Evolutionary conservation across 768 basidiomycete genomes (phyloP).

Genomic region (Psilocybe subaeruginosa): DNA sequence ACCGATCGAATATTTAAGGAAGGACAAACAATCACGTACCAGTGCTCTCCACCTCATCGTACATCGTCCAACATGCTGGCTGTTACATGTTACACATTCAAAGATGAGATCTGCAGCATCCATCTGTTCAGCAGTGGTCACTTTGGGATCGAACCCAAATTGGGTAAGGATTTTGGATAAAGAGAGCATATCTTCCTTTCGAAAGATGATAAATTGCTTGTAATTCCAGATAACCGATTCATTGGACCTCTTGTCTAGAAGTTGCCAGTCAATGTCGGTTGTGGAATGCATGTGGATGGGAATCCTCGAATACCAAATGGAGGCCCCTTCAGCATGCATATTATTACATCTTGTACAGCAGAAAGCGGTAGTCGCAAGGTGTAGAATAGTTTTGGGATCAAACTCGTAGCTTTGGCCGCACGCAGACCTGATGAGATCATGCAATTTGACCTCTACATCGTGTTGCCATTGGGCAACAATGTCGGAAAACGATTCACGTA

Average conservation of each 20-base stretch:
- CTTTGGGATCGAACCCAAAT: constrained; percentile 20
- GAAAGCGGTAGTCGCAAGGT: neutral
- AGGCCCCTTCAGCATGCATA: neutral
- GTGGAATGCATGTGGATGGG: neutral
- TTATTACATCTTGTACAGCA: neutral
- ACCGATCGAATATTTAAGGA: neutral
- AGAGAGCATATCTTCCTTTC: neutral
- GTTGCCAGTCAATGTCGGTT: neutral
- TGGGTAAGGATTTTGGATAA: neutral
- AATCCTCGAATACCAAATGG: neutral
- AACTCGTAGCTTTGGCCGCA: neutral
- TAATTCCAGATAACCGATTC: neutral
- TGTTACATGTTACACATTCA: constrained; percentile 26
- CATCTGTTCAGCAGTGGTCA: constrained; percentile 24
- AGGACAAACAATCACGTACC: neutral
- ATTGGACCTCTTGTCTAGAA: neutral
- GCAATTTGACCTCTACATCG: neutral
- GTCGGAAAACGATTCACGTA: neutral
- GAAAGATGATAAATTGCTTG: neutral
- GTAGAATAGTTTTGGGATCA: neutral
- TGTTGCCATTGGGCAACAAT: neutral
- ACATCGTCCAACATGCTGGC: constrained; percentile 14
- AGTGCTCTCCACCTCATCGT: constrained; percentile 28
- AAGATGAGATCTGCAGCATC: constrained; percentile 26
- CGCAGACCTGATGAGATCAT: neutral